phyloP scores from a whole-genome alignment of 1,284 basidiomycete species.

The Melanopsichium pennsylvanicum region DNA sequence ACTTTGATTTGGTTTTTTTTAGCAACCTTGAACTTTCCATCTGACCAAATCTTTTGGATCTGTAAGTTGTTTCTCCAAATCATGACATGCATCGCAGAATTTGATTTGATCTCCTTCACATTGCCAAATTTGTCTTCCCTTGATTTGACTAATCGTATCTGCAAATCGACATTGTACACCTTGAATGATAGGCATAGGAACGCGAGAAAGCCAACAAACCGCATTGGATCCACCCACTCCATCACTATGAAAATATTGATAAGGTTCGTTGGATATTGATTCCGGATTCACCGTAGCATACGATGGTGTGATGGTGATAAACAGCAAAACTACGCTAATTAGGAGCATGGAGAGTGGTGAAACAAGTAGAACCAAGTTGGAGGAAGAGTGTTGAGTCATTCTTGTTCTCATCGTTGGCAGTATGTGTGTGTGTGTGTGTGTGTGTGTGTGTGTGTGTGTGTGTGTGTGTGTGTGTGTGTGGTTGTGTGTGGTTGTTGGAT shows the following conservation, averaged over 20 bases:
- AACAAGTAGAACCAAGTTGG: too few species aligned
- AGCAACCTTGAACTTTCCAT: slow-evolving; percentile 44
- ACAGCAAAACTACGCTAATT: too few species aligned
- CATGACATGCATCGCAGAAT: slow-evolving; percentile 36
- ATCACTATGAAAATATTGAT: slow-evolving; percentile 39
- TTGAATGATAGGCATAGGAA: slow-evolving; percentile 17
- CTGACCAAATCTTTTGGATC: slow-evolving; percentile 28
- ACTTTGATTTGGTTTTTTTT: neutral
- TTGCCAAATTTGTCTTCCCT: slow-evolving; percentile 35
- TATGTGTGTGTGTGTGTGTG: neutral
- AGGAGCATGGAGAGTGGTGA: too few species aligned
- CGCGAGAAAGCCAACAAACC: slow-evolving; percentile 29
- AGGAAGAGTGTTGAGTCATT: neutral
- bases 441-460: neutral
- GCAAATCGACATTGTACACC: slow-evolving; percentile 27
- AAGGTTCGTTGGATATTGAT: slow-evolving; percentile 9
- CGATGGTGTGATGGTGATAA: too few species aligned
- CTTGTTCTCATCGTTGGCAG: neutral
- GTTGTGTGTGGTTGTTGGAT: neutral
- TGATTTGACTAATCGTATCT: slow-evolving; percentile 26
- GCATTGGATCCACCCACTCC: slow-evolving; percentile 21
- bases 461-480: neutral
- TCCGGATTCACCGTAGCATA: slow-evolving; percentile 1
- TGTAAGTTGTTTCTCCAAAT: slow-evolving; percentile 15
- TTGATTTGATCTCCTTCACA: slow-evolving; percentile 23